Conservation (phyloP, 306 rosid genomes). For the Sicyos baderoa region DNA sequence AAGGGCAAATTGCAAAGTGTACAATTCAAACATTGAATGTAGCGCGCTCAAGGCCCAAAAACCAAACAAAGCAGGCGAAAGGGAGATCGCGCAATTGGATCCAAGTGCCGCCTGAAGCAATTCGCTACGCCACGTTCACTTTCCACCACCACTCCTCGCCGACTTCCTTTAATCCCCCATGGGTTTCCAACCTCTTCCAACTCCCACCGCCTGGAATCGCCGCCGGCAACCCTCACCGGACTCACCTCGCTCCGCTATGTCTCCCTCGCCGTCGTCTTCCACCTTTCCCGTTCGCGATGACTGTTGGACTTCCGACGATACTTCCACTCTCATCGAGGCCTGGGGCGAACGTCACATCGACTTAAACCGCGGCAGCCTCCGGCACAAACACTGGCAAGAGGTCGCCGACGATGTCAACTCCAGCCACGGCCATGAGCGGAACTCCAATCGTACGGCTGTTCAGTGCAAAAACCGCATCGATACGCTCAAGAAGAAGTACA, state of each 20-base stretch:
- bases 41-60: conserved; percentile 12
- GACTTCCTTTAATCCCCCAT: conserved; percentile 14
- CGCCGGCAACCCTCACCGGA: conserved; percentile 16
- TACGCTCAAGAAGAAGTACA: conserved; percentile 65
- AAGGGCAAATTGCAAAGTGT: neutral
- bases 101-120: conserved; percentile 13
- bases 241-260: conserved; percentile 20
- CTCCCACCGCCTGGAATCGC: neutral
- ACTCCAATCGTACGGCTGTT: conserved; percentile 20
- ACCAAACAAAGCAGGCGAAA: neutral
- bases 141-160: conserved; percentile 5
- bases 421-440: conserved; percentile 29
- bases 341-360: conserved; percentile 57
- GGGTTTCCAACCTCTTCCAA: neutral
- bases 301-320: conserved; percentile 60
- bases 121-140: conserved; percentile 11
- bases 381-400: conserved; percentile 60
- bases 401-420: conserved; percentile 59
- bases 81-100: conserved; percentile 11
- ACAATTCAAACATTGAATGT: neutral
- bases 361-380: conserved; percentile 51
- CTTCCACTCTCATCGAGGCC: conserved; percentile 58
- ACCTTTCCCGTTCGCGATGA: conserved; percentile 44
- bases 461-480: conserved; percentile 75
- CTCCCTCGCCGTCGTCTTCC: conserved; percentile 22